Evolutionary conservation across 495 filamentous ascomycete genomes (phyloP), one percentile per base, ranked within the genome.

Genomic region (Pyrenula aspistea): DNA sequence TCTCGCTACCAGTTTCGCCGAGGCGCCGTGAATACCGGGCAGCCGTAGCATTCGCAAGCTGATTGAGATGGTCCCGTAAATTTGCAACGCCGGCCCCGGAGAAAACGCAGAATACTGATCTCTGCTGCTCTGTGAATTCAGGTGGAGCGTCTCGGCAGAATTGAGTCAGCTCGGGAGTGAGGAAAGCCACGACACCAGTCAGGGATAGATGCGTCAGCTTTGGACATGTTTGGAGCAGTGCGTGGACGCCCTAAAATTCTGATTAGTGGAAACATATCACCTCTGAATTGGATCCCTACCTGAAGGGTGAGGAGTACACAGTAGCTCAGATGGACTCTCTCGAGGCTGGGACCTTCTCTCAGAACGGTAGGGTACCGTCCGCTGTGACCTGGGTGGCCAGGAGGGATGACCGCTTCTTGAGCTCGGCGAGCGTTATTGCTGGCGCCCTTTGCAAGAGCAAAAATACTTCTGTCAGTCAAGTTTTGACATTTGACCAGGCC

Each of bases 311-410:
- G 65, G 58, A 87, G 80, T 22, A 84, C 82, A 69, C 94, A 99
- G 65, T 99, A 99, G 70, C 92, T 96, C 23, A 99, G 77, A 77
- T 99, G 94, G 10, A 99, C 93, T 55, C 94, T 75, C 71, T 99
- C 94, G 54, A 99, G 71, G 60, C 31, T 42, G 15, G 31, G 31
- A 42, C 31, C 31, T 42, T 79, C 79, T 51, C 68, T 73, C 15
- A 61, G 59, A 4, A 56, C 73, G 73, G 56, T 75, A 67, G 24
- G 66, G 55, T 22, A 58, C 59, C 54, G 50, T 62, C 69, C 53
- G 68, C 63, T 25, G 64, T 61, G 36, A 70, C 59, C 19, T 63
- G 23, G 48, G 62, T 67, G 22, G 62, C 66, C 12, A 69, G 56
- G 15, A 67, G 31, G 31, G 31, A 42, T 4, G 15, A 42, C 15